A percentile compares a stretch with the other conserved stretches of the same genome.
phyloP scores from a whole-genome alignment of 805 yeast species.

The Blastobotrys attinorum region DNA sequence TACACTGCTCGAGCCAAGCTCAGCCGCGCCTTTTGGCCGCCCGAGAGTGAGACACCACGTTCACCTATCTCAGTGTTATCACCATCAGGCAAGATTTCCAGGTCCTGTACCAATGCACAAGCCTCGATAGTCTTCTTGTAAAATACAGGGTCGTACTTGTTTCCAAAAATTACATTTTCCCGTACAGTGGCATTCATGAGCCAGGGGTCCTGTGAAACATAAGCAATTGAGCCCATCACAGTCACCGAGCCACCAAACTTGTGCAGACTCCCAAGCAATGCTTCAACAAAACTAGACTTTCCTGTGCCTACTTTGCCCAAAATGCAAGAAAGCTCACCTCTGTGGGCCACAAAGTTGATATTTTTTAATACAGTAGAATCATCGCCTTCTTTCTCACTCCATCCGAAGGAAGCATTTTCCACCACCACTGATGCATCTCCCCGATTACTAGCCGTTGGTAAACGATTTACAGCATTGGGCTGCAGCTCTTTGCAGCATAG shows the following conservation, averaged over 20 bases:
- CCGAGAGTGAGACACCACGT: conserved; percentile 91
- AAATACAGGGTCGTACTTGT: conserved; percentile 69
- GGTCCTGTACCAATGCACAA: conserved; percentile 77
- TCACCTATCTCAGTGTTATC: conserved; percentile 94
- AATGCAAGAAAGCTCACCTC: conserved; percentile 72
- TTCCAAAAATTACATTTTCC: conserved; percentile 88
- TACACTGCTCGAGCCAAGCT: conserved; percentile 94
- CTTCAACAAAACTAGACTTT: conserved; percentile 69
- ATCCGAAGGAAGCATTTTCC: conserved; percentile 15
- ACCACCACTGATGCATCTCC: conserved; percentile 47
- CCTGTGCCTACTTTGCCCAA: conserved; percentile 86
- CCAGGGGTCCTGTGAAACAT: conserved; percentile 88
- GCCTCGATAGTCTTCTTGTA: conserved; percentile 77
- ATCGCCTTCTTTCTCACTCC: conserved; percentile 17
- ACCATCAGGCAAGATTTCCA: conserved; percentile 76
- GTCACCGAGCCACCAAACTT: conserved; percentile 58
- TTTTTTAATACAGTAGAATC: conserved; percentile 27
- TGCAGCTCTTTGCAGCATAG: conserved; percentile 39
- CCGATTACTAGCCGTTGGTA: conserved; percentile 25
- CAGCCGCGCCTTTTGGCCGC: conserved; percentile 96
- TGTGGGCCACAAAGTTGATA: conserved; percentile 53
- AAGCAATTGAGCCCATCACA: conserved; percentile 66
- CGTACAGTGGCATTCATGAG: conserved; percentile 82
- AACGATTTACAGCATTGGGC: conserved; percentile 28
- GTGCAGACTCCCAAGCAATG: conserved; percentile 69